phyloP scores from a whole-genome alignment of 2,329 filamentous ascomycete genomes.

The Penicillium sclerotigenum region DNA sequence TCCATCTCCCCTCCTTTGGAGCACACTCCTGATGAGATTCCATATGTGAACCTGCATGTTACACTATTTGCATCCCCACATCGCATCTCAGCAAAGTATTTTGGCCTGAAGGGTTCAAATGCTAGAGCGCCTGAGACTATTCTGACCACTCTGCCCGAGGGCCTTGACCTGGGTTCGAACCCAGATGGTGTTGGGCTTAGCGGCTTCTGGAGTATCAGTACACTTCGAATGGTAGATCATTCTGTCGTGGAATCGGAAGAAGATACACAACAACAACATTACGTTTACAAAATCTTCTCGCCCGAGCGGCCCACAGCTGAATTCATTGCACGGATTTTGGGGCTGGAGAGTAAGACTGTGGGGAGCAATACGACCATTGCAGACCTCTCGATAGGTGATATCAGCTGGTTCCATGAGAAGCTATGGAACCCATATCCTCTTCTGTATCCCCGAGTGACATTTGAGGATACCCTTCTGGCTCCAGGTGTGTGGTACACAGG shows the following conservation, averaged over 20 bases:
- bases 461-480: conserved; percentile 72
- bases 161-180: conserved; percentile 40
- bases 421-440: conserved; percentile 83
- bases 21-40: conserved; percentile 68
- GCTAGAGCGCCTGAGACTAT: conserved; percentile 65
- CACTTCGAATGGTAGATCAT: conserved; percentile 63
- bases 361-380: conserved; percentile 28
- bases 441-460: conserved; percentile 77
- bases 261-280: conserved; percentile 45
- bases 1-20: conserved; percentile 44
- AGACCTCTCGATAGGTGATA: conserved; percentile 41
- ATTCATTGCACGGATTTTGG: conserved; percentile 52
- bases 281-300: conserved; percentile 67
- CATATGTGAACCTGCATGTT: conserved; percentile 82
- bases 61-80: conserved; percentile 81
- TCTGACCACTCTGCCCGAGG: conserved; percentile 72
- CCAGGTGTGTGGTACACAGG: conserved; percentile 55
- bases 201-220: conserved; percentile 83
- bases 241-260: conserved; percentile 38
- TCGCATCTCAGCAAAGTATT: conserved; percentile 67
- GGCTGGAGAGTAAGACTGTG: conserved; percentile 31
- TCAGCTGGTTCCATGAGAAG: conserved; percentile 76
- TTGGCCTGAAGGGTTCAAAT: conserved; percentile 55
- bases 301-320: conserved; percentile 46
- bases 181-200: conserved; percentile 64